These are phyloP conservation scores for Cladorrhinum sp. DNA, from an alignment of 2,329 filamentous ascomycete genomes.

Conservation along the genomic window DNA sequence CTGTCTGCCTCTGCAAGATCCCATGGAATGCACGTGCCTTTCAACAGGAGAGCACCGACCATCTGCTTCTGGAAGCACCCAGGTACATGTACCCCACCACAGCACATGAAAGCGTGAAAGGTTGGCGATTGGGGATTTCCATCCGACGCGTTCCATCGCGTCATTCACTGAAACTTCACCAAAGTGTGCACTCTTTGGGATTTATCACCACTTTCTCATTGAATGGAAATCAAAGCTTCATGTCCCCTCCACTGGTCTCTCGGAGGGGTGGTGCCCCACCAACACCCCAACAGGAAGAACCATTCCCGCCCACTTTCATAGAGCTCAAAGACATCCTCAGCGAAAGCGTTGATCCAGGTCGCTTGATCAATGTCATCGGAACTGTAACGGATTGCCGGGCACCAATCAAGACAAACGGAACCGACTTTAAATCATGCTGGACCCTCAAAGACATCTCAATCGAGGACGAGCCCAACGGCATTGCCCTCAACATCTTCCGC, in stretches of 20 bases:
- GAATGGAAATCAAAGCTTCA: too few species aligned
- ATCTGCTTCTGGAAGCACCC: not conserved
- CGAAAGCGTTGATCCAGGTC: conserved; percentile 28
- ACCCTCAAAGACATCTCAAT: conserved; percentile 49
- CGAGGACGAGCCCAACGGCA: conserved; percentile 38
- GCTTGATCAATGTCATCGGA: conserved; percentile 61
- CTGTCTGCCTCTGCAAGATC: too few species aligned
- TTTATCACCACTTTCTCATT: not conserved
- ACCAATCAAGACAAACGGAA: conserved; percentile 48
- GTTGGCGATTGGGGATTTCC: conserved; percentile 2
- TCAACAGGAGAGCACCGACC: not conserved
- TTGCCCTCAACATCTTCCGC: conserved; percentile 61
- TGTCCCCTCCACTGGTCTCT: not conserved
- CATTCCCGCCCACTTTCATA: conserved; percentile 32
- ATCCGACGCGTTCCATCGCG: not conserved
- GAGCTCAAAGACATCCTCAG: conserved; percentile 44
- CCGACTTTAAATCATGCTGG: conserved; percentile 39
- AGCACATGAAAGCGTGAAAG: conserved; percentile 15
- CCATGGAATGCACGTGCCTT: not conserved
- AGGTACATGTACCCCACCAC: not conserved
- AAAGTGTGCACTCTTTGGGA: too few species aligned
- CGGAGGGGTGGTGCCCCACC: too few species aligned
- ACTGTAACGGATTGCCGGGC: conserved; percentile 64
- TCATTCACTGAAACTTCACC: too few species aligned
- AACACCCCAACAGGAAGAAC: not conserved